Conservation (phyloP, 257 asterid species). For the Solanum dulcamara region DNA sequence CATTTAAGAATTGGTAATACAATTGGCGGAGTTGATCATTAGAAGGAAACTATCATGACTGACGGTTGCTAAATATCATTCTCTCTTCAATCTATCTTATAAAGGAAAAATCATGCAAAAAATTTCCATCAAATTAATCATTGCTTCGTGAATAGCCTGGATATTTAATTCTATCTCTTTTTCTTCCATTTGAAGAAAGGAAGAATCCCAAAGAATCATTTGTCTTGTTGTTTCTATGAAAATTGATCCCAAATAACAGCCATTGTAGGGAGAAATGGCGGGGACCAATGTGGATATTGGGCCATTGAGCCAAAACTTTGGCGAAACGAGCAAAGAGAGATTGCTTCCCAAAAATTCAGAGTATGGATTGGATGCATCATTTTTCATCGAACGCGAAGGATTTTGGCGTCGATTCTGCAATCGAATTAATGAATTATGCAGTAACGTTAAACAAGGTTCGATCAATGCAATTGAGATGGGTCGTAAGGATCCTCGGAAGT, state of each 20-base stretch:
- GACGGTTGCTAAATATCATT: not conserved
- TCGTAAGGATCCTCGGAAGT: conserved; percentile 54
- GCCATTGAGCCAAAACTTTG: conserved; percentile 2
- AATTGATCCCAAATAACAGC: not conserved
- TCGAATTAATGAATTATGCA: conserved; percentile 11
- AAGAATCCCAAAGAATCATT: not conserved
- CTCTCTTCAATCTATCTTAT: not conserved
- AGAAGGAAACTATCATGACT: not conserved
- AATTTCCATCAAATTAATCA: not conserved
- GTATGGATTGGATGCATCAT: not conserved
- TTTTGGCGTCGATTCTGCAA: conserved; percentile 2
- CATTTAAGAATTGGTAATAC: not conserved
- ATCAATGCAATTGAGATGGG: conserved; percentile 39
- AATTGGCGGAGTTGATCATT: not conserved
- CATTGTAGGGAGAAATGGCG: not conserved
- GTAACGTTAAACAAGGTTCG: conserved; percentile 8
- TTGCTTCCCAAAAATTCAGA: not conserved
- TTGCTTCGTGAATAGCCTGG: not conserved
- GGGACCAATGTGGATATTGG: not conserved
- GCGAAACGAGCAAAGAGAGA: conserved; percentile 5
- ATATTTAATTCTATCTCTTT: not conserved
- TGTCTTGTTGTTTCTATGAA: not conserved
- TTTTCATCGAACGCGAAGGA: not conserved
- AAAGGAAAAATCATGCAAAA: not conserved
- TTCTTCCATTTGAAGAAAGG: not conserved